phyloP scores from a whole-genome alignment of 306 rosid species.

The Chamaecrista fasciculata region DNA sequence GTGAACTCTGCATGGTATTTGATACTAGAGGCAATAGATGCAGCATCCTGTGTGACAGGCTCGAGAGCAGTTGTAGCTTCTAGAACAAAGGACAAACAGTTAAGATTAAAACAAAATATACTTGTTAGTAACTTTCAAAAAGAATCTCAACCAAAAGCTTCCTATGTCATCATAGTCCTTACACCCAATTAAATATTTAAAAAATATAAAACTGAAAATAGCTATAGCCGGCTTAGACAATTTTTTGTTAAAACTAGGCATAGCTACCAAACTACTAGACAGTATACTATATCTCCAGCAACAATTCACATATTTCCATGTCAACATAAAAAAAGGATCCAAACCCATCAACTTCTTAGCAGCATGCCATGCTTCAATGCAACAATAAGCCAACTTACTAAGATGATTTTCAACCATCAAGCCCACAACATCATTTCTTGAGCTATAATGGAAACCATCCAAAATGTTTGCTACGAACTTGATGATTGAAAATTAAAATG shows the following conservation, averaged over 20 bases:
- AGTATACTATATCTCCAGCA: slow-evolving; percentile 17
- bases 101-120: slow-evolving; percentile 17
- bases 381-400: slow-evolving; percentile 19
- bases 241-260: neutral
- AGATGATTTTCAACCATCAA: slow-evolving; percentile 27
- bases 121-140: slow-evolving; percentile 12
- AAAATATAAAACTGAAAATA: neutral
- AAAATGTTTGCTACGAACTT: slow-evolving; percentile 18
- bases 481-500: slow-evolving; percentile 19
- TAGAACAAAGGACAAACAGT: slow-evolving; percentile 33
- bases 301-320: slow-evolving; percentile 25
- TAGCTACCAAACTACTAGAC: neutral
- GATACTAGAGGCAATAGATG: slow-evolving; percentile 76
- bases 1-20: slow-evolving; percentile 95
- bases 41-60: slow-evolving; percentile 55
- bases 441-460: slow-evolving; percentile 13
- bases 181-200: neutral
- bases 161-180: neutral
- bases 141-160: neutral
- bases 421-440: neutral
- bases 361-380: slow-evolving; percentile 21
- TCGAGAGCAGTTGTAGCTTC: slow-evolving; percentile 45
- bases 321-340: slow-evolving; percentile 45
- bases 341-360: slow-evolving; percentile 21
- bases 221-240: neutral